Base-by-base conservation (phyloP, 331 rosid species). In the Dryas integrifolia region DNA sequence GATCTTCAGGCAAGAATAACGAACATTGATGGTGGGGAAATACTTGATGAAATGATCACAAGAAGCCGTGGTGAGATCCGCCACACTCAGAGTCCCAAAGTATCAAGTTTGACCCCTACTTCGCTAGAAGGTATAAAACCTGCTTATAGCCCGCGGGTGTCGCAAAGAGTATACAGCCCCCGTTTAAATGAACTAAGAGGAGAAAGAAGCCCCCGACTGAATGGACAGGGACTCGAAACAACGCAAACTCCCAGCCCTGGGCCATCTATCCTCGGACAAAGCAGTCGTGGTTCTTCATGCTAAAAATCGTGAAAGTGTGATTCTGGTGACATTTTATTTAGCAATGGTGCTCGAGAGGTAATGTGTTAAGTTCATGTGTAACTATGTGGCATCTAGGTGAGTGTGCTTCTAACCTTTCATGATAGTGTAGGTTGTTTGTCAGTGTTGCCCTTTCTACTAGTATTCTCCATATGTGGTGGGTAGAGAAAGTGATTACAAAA, bases 61-160 rank as follows among this genome's bases (percentile, higher is more conserved):
- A 88, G 94, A 79, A 89, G 98, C 83, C 95, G 98, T 7, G 97
- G 97, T 14, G 98, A 94, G 86, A 77, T 94, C 74, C 93, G 93
- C 6, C 85, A 58, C 75, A 78, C 85, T 14, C 96, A 86, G 44
- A 86, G 96, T 82, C 88, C 97, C 1, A 91, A 87, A 80, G 68
- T 88, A 35, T 82, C 88, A 11, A 89, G 97, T 77, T 85, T 97
- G 44, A 86, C 96, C 8, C 87, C 97, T 76, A 80, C 87, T 65
- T 67, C 87, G 7, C 14, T 52, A 16, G 95, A 87, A 59, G 96
- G 76, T 79, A 83, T 80, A 76, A 81, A 87, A 67, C 79, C 87
- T 15, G 76, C 85, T 52, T 68, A 67, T 77, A 93, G 98, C 64
- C 98, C 88, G 35, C 85, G 78, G 73, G 3, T 78, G 15, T 61